Evolutionary conservation across 306 rosid genomes (phyloP).

Genomic region (Lupinus albus): DNA sequence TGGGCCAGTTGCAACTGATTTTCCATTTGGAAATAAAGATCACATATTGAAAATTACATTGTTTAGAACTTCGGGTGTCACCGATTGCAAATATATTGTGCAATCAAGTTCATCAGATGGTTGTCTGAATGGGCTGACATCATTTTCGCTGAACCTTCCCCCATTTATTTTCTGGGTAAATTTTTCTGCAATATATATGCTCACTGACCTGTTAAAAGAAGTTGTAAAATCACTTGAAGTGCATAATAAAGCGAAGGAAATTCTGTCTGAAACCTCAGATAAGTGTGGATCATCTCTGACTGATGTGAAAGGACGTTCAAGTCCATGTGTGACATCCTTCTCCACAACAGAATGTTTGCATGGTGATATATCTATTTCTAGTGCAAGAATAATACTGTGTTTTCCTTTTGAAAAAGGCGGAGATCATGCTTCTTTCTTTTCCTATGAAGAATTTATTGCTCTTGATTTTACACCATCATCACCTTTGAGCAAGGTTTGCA

Average conservation of each 20-base stretch:
- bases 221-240: slow-evolving; percentile 54
- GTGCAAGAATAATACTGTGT: slow-evolving; percentile 81
- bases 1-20: slow-evolving; percentile 49
- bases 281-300: slow-evolving; percentile 43
- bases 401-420: slow-evolving; percentile 63
- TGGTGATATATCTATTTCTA: slow-evolving; percentile 68
- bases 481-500: slow-evolving; percentile 43
- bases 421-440: slow-evolving; percentile 47
- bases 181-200: slow-evolving; percentile 53
- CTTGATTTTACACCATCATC: slow-evolving; percentile 68
- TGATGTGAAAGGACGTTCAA: slow-evolving; percentile 49
- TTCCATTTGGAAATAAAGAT: slow-evolving; percentile 56
- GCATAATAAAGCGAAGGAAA: slow-evolving; percentile 42
- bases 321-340: slow-evolving; percentile 50
- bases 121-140: slow-evolving; percentile 47
- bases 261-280: slow-evolving; percentile 40
- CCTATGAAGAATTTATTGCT: slow-evolving; percentile 75
- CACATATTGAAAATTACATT: slow-evolving; percentile 60
- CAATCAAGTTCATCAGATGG: slow-evolving; percentile 60
- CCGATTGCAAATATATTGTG: slow-evolving; percentile 55
- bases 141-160: slow-evolving; percentile 71
- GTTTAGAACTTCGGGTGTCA: slow-evolving; percentile 70
- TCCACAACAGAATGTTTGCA: slow-evolving; percentile 55
- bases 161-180: slow-evolving; percentile 78
- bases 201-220: slow-evolving; percentile 54